Base-by-base conservation (phyloP, 805 yeast species). In the Wickerhamiella allomyrinae region DNA sequence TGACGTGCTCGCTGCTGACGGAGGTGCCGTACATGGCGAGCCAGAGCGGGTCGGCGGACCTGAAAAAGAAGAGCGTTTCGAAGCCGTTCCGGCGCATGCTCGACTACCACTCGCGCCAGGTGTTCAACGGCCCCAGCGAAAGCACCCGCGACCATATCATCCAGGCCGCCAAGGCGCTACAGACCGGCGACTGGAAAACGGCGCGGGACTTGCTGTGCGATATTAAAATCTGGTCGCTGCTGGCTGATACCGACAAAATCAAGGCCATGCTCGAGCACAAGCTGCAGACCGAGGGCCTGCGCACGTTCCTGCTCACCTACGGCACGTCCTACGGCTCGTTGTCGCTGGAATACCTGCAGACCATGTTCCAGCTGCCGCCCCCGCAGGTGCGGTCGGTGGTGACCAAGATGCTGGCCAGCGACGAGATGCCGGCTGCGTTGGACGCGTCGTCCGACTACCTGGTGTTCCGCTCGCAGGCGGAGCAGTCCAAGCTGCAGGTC, bases 121-220 rank as follows among this genome's bases (percentile, higher is more conserved):
- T 80, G 44, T 91, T 89, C 71, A 84, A 85, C 49, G 98, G 97
- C 35, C 98, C 98, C 38, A 95, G 97, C 42, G 98, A 91, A 66
- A 84, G 87, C 61, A 82, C 93, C 37, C 79, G 93, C 57, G 99
- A 91, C 62, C 83, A 75, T 63, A 79, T 91, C 53, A 78, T 89
- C 71, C 83, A 82, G 61, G 94, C 96, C 39, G 93, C 96, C 34
- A 78, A 78, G 63, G 76, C 84, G 24, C 74, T 91, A 62, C 83
- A 82, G 59, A 73, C 73, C 53, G 95, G 96, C 51, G 84, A 89
- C 58, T 91, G 98, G 97, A 66, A 71, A 49, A 70, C 72, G 53
- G 79, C 94, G 20, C 73, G 76, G 50, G 76, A 75, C 40, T 71
- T 83, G 57, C 73, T 91, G 54, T 68, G 73, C 31, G 69, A 83